A percentile compares a stretch with the other conserved stretches of the same genome.
Conservation (phyloP, 2,329 filamentous ascomycete species). For the Aureobasidium sp. region DNA sequence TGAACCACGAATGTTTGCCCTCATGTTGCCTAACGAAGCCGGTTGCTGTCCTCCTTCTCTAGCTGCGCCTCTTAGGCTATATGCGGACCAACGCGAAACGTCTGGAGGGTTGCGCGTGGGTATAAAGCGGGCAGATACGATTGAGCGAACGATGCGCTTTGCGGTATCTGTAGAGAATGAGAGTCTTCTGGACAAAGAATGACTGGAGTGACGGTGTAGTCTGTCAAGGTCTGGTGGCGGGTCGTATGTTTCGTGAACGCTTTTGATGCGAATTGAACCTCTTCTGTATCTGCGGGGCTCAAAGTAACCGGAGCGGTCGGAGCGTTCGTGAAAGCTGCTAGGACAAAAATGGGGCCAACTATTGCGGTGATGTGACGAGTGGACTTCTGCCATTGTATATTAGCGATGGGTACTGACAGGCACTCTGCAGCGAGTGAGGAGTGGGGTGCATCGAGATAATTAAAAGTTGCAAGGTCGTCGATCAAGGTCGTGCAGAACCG, state of each 20-base stretch:
- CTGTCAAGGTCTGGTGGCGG: neutral
- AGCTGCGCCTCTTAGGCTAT: neutral
- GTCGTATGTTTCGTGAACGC: constrained; percentile 1
- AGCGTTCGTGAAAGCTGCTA: neutral
- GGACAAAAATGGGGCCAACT: constrained; percentile 5
- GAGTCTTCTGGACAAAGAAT: constrained; percentile 34
- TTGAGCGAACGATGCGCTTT: constrained; percentile 43
- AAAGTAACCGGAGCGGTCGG: neutral
- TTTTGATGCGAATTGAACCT: constrained; percentile 14
- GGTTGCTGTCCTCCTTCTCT: neutral
- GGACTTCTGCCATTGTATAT: constrained; percentile 7
- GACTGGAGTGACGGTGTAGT: neutral
- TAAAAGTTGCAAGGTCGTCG: neutral
- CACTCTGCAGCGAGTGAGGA: neutral
- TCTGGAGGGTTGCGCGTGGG: constrained; percentile 15
- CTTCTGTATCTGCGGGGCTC: constrained; percentile 12
- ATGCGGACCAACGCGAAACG: constrained; percentile 23
- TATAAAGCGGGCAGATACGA: constrained; percentile 21
- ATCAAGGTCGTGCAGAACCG: constrained; percentile 4
- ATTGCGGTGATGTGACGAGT: neutral
- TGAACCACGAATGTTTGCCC: constrained; percentile 34
- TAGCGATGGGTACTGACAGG: neutral
- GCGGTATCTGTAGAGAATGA: constrained; percentile 44
- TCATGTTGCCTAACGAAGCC: constrained; percentile 25
- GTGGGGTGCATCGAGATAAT: neutral